Evolutionary conservation across 2,329 filamentous ascomycete species (phyloP), one percentile per base, ranked within the genome.

Genomic region (Apiospora kogelbergensis): DNA sequence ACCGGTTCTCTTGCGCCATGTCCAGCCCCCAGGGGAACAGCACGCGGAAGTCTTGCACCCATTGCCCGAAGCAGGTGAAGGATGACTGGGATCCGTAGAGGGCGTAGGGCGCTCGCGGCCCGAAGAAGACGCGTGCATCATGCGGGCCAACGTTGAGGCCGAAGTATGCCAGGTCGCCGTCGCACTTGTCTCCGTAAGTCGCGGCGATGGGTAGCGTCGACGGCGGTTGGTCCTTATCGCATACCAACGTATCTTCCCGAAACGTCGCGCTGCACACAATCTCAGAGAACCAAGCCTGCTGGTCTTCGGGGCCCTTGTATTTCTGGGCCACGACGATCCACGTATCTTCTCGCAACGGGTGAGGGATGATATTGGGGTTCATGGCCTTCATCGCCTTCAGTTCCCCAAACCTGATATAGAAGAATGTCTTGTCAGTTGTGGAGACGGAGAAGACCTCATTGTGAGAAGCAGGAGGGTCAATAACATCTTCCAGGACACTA

Each of bases 331-430:
- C 81, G 30, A 89, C 80, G 70, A 85, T 82, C 81, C 82, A 89
- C 1, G 80, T 84, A 48, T 86, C 75, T 2, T 80, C 76, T 7
- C 80, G 73, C 1, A 73, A 77, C 2, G 86, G 86, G 73, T 89
- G 88, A 0, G 88, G 86, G 46, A 89, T 81, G 71, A 89, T 83
- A 76, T 86, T 89, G 20, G 88, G 86, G 70, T 89, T 89, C 68
- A 85, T 81, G 41, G 80, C 80, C 7, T 73, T 89, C 68, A 85
- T 81, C 40, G 80, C 80, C 7, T 73, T 68, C 6, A 79, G 72
- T 42, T 76, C 76, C 13, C 78, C 81, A 71, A 89, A 87, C 20
- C 80, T 76, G 74, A 89, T 82, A 33, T 72, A 70, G 71, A 88
- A 88, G 78, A 82, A 89, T 41, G 79, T 82, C 42, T 74, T 77